Conservation (phyloP, 2,329 filamentous ascomycete genomes). For the Phoma herbarum region DNA sequence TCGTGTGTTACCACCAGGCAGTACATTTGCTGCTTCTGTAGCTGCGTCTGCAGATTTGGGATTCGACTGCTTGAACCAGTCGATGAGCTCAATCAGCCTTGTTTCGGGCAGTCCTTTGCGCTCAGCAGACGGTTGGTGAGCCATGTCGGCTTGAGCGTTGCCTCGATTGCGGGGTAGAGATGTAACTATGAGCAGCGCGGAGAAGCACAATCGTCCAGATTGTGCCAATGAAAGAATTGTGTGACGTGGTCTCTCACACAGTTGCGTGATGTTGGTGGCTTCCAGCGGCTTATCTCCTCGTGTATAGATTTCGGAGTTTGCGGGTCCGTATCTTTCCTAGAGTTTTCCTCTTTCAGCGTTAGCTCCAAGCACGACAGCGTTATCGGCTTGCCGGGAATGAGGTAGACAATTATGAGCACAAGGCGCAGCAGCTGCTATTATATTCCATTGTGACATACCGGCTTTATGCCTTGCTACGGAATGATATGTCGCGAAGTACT, state of each 20-base stretch:
- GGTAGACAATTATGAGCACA: not conserved
- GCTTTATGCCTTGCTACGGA: not conserved
- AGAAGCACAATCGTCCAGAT: no score
- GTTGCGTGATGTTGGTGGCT: not conserved
- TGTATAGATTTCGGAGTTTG: not conserved
- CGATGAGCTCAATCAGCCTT: not conserved
- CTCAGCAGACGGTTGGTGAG: not conserved
- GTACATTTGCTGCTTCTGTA: not conserved
- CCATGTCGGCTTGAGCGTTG: not conserved
- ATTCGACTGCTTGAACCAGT: not conserved
- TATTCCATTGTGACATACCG: not conserved
- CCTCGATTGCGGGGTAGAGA: not conserved
- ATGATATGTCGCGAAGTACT: not conserved
- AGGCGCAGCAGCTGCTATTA: not conserved
- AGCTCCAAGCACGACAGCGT: not conserved
- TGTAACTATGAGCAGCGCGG: not conserved
- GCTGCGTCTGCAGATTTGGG: not conserved
- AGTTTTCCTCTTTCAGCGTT: not conserved
- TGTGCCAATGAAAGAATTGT: no score
- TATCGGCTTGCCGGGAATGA: not conserved
- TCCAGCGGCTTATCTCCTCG: not conserved
- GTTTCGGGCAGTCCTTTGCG: not conserved
- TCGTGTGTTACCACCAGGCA: not conserved
- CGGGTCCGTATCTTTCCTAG: not conserved
- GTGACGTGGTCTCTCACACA: no score